A percentile compares a stretch with the other conserved stretches of the same genome.
Conservation (phyloP, 305 asterid genomes). For the Petunia hybrid region DNA sequence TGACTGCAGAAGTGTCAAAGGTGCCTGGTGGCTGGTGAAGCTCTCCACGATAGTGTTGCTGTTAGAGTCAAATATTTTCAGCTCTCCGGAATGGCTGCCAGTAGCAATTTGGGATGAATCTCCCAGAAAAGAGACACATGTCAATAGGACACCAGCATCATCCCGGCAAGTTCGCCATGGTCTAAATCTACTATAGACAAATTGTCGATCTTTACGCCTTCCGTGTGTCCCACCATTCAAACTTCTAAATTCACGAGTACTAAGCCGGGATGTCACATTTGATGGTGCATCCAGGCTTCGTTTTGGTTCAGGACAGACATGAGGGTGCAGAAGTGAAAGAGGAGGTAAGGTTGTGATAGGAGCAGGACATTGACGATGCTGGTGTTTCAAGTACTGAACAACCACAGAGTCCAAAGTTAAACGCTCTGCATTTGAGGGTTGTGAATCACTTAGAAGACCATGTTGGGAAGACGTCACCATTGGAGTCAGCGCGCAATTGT, state of each 20-base stretch:
- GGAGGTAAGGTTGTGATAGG: slow-evolving; percentile 99
- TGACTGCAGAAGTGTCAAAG: slow-evolving; percentile 81
- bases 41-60: slow-evolving; percentile 78
- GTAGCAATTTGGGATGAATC: slow-evolving; percentile 87
- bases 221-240: slow-evolving; percentile 86
- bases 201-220: slow-evolving; percentile 92
- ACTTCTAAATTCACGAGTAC: slow-evolving; percentile 86
- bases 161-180: slow-evolving; percentile 99
- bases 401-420: slow-evolving; percentile 87
- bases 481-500: slow-evolving; percentile 42
- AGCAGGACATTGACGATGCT: slow-evolving; percentile 98
- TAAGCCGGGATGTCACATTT: slow-evolving; percentile 88
- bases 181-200: slow-evolving; percentile 92
- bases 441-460: slow-evolving; percentile 68
- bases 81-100: slow-evolving; percentile 93
- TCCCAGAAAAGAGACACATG: slow-evolving; percentile 85
- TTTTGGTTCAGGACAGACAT: slow-evolving; percentile 93
- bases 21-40: slow-evolving; percentile 83
- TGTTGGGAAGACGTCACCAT: slow-evolving; percentile 55
- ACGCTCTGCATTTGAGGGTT: slow-evolving; percentile 70
- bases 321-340: slow-evolving; percentile 95
- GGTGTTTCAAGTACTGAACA: slow-evolving; percentile 96
- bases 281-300: slow-evolving; percentile 96
- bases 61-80: slow-evolving; percentile 86
- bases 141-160: slow-evolving; percentile 69